Evolutionary conservation across 2,329 filamentous ascomycete species (phyloP).

Genomic region (Eutypa lata): DNA sequence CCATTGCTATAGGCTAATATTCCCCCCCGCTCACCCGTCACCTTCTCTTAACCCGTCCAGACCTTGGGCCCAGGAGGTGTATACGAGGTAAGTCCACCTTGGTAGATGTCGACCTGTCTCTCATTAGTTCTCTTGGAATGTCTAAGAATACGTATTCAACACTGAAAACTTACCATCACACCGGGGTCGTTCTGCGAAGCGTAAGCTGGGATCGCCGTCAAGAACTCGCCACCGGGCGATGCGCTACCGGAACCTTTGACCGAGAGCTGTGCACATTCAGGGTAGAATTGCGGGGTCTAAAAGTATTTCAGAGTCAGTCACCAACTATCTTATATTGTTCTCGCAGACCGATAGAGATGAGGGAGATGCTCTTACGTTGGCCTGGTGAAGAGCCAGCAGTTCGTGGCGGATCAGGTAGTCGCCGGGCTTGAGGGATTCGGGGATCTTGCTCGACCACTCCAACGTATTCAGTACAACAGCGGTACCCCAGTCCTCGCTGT

Average conservation of each 20-base stretch:
- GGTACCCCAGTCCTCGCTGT: slow-evolving; percentile 45
- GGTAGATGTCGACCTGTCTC: slow-evolving; percentile 44
- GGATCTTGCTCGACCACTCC: slow-evolving; percentile 49
- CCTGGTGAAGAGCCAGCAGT: slow-evolving; percentile 53
- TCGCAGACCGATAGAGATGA: background rate
- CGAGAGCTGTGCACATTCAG: slow-evolving; percentile 53
- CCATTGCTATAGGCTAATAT: background rate
- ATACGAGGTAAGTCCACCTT: slow-evolving; percentile 41
- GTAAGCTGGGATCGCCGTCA: slow-evolving; percentile 44
- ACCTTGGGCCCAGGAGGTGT: slow-evolving; percentile 45
- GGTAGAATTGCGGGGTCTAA: slow-evolving; percentile 47
- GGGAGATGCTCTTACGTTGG: slow-evolving; percentile 33
- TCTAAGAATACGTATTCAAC: background rate
- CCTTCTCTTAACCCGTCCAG: slow-evolving; percentile 38
- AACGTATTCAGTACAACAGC: slow-evolving; percentile 41
- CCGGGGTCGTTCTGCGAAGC: slow-evolving; percentile 44
- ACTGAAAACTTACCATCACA: slow-evolving; percentile 34
- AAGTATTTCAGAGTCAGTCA: slow-evolving; percentile 3
- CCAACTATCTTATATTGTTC: background rate
- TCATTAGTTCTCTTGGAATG: slow-evolving; percentile 5
- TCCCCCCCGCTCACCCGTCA: background rate
- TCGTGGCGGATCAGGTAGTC: slow-evolving; percentile 57
- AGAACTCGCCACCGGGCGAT: slow-evolving; percentile 35
- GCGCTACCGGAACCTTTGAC: slow-evolving; percentile 47
- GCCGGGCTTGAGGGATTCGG: slow-evolving; percentile 42